Evolutionary conservation across 2,329 filamentous ascomycete species (phyloP).

Genomic region (Paecilomyces dactylethromorphus): DNA sequence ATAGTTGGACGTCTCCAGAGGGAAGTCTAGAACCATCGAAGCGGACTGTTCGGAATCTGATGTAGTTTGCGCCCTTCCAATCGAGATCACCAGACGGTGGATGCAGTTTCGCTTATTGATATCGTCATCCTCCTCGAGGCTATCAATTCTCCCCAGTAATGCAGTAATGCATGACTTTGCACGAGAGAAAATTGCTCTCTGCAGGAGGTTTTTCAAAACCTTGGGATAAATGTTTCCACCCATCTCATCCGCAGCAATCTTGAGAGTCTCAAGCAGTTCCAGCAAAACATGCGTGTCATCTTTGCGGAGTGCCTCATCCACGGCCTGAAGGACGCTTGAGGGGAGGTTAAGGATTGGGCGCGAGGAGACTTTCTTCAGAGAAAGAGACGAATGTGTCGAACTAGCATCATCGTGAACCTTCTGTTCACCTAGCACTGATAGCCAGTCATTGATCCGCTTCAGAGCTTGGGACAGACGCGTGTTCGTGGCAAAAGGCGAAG

Average conservation of each 20-base stretch:
- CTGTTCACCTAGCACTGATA: slow-evolving; percentile 72
- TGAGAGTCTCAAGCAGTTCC: slow-evolving; percentile 53
- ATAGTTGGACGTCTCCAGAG: slow-evolving; percentile 59
- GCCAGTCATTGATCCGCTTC: slow-evolving; percentile 79
- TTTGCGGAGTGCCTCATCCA: slow-evolving; percentile 34
- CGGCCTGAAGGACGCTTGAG: slow-evolving; percentile 41
- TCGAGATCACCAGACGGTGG: slow-evolving; percentile 85
- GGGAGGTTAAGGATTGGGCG: slow-evolving; percentile 70
- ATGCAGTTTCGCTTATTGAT: slow-evolving; percentile 92
- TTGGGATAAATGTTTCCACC: slow-evolving; percentile 65
- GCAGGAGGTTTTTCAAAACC: slow-evolving; percentile 36
- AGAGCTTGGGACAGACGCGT: slow-evolving; percentile 51
- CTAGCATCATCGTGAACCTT: slow-evolving; percentile 69
- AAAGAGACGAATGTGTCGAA: slow-evolving; percentile 62
- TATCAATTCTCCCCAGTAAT: slow-evolving; percentile 62
- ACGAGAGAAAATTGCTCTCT: slow-evolving; percentile 60
- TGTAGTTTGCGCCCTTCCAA: slow-evolving; percentile 65
- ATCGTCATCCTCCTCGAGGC: slow-evolving; percentile 79
- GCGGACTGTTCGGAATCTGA: slow-evolving; percentile 47
- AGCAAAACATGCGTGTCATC: slow-evolving; percentile 34
- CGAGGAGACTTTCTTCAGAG: slow-evolving; percentile 69
- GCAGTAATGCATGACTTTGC: slow-evolving; percentile 64
- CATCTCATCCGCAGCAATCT: slow-evolving; percentile 46
- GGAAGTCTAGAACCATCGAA: slow-evolving; percentile 44
- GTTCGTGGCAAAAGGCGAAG: slow-evolving; percentile 79